Percentiles rank a stretch among this genome's conserved stretches.
Conservation (phyloP, 2,329 filamentous ascomycete genomes). For the Hypoxylon sp. region DNA sequence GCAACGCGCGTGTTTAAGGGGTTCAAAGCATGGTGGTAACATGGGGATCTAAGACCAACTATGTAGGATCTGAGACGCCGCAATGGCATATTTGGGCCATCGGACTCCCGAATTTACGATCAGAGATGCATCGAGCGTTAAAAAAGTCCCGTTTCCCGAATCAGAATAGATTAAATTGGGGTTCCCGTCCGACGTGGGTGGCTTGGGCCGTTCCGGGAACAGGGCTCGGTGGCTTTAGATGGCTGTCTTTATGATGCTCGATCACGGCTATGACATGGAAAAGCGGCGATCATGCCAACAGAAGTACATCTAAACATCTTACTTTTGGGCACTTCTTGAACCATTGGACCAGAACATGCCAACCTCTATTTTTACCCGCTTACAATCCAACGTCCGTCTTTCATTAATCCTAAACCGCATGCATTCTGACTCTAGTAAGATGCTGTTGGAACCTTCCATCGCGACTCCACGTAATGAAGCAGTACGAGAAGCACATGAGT, state of each 20-base stretch:
- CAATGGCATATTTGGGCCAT: conserved; percentile 20
- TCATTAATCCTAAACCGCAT: conserved; percentile 35
- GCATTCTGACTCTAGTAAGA: conserved; percentile 26
- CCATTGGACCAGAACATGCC: conserved; percentile 29
- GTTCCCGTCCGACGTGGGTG: conserved; percentile 13
- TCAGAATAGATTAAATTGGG: conserved; percentile 16
- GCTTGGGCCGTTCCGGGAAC: conserved; percentile 33
- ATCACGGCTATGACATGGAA: conserved; percentile 40
- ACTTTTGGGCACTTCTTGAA: conserved; percentile 14
- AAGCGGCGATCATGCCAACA: conserved; percentile 41
- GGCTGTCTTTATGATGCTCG: conserved; percentile 35
- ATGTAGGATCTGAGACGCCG: conserved; percentile 24
- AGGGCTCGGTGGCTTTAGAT: conserved; percentile 27
- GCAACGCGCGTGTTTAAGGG: conserved; percentile 19
- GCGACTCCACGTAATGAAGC: conserved; percentile 15
- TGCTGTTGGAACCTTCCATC: conserved; percentile 23
- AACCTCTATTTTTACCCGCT: conserved; percentile 22
- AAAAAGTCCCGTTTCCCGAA: conserved; percentile 22
- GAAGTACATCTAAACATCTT: conserved; percentile 33
- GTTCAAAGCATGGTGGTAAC: neutral
- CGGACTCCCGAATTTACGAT: conserved; percentile 30
- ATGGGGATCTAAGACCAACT: neutral
- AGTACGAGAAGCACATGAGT: conserved; percentile 21
- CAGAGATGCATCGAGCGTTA: conserved; percentile 17
- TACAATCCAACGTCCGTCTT: conserved; percentile 29